Conservation (phyloP, 2,329 filamentous ascomycete species). For the Aspergillus sp. region DNA sequence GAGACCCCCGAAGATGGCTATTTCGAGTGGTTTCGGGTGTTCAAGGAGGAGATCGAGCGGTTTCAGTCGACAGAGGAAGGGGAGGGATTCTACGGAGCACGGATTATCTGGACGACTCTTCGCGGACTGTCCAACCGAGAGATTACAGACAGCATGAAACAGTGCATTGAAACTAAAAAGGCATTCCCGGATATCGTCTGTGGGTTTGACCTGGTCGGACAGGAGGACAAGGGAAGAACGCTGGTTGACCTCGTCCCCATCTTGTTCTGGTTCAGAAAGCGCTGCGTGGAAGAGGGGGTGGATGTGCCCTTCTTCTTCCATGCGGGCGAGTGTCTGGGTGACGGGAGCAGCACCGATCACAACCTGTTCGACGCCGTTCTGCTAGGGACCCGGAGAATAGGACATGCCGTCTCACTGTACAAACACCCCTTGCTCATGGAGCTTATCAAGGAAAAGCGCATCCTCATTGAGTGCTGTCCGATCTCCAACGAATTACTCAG, state of each 20-base stretch:
- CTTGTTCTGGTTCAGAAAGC: conserved; percentile 87
- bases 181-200: conserved; percentile 70
- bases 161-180: conserved; percentile 75
- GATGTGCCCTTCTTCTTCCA: conserved; percentile 94
- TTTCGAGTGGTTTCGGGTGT: conserved; percentile 59
- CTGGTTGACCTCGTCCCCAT: conserved; percentile 71
- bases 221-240: conserved; percentile 71
- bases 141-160: conserved; percentile 74
- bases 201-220: conserved; percentile 83
- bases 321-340: conserved; percentile 77
- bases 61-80: conserved; percentile 68
- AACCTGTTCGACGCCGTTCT: conserved; percentile 88
- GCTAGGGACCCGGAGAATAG: conserved; percentile 78
- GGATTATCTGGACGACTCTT: conserved; percentile 76
- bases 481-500: conserved; percentile 84
- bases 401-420: conserved; percentile 79
- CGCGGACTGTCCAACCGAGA: conserved; percentile 55
- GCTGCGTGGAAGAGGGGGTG: conserved; percentile 67
- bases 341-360: conserved; percentile 65
- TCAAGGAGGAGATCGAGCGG: conserved; percentile 67
- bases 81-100: conserved; percentile 70
- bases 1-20: conserved; percentile 62
- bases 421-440: conserved; percentile 86
- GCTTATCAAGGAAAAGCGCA: conserved; percentile 79
- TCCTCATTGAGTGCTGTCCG: conserved; percentile 82